Evolutionary conservation across 2,329 filamentous ascomycete species (phyloP), one percentile per base, ranked within the genome.

Genomic region (Tolypocladium album): DNA sequence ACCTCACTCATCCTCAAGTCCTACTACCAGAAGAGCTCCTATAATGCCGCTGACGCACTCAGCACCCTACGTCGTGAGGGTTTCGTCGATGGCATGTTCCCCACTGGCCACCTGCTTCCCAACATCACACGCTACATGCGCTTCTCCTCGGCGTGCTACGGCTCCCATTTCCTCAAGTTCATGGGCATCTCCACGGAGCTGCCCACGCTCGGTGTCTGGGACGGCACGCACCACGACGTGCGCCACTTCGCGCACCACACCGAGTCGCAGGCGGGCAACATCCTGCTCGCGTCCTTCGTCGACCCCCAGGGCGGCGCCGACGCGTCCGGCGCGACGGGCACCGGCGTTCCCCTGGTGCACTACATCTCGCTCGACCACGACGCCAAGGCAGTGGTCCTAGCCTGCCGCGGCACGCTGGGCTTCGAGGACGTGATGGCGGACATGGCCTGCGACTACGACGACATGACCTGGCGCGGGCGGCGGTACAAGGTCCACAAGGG

Each of bases 401-500:
- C 87, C 1, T 88, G 88, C 57, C 82, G 88, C 43, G 88, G 88
- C 1, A 90, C 88, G 0, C 76, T 89, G 45, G 88, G 88, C 0
- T 89, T 90, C 62, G 87, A 90, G 66, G 88, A 90, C 67, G 82
- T 90, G 31, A 74, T 90, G 42, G 87, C 87, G 0, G 88, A 90
- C 67, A 83, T 90, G 81, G 87, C 87, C 38, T 90, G 87, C 70
- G 87, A 89, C 55, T 90, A 89, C 63, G 86, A 88, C 64, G 79
- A 85, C 59, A 73, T 88, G 12, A 63, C 75, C 6, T 87, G 88
- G 85, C 79, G 84, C 60, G 85, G 85, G 20, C 81, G 79, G 61
- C 74, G 76, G 1, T 89, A 88, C 75, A 84, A 87, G 64, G 87
- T 90, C 0, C 88, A 90, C 72, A 89, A 89, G 69, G 88, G 88